Conservation (phyloP, 2,329 filamentous ascomycete genomes). For the Claviceps pazoutovae region DNA sequence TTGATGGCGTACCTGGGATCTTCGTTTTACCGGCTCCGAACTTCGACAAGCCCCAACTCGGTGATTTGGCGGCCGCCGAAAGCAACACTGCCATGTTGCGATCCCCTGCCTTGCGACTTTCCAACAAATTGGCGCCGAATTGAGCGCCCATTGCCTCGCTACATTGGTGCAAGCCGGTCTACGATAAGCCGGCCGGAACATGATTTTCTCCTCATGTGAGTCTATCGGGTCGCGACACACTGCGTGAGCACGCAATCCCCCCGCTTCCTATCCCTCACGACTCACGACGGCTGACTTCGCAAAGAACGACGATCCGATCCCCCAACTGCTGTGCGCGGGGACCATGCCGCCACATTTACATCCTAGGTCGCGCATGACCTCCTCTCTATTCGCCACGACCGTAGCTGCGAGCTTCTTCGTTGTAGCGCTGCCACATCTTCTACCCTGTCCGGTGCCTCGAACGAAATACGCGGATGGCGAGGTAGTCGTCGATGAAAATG, state of each 20-base stretch:
- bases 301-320: conserved; percentile 3
- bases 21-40: conserved; percentile 9
- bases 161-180: background rate
- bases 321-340: background rate
- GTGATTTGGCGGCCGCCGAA: conserved; percentile 5
- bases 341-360: conserved; percentile 79
- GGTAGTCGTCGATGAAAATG: conserved; percentile 30
- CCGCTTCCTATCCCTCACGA: background rate
- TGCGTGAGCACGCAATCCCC: too few species aligned
- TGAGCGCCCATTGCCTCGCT: background rate
- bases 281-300: conserved; percentile 1
- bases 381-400: conserved; percentile 88
- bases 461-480: conserved; percentile 60
- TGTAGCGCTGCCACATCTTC: conserved; percentile 74
- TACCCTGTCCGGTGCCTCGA: conserved; percentile 80
- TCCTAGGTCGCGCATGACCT: conserved; percentile 84
- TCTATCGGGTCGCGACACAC: background rate
- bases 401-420: conserved; percentile 82
- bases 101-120: background rate
- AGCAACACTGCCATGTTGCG: background rate
- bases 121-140: background rate
- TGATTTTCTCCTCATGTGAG: conserved; percentile 11
- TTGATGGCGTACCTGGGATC: conserved; percentile 1
- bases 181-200: conserved; percentile 6
- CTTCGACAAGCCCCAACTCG: conserved; percentile 5